phyloP scores from a whole-genome alignment of 139 green algal genomes.

The Chloropicon primus region DNA sequence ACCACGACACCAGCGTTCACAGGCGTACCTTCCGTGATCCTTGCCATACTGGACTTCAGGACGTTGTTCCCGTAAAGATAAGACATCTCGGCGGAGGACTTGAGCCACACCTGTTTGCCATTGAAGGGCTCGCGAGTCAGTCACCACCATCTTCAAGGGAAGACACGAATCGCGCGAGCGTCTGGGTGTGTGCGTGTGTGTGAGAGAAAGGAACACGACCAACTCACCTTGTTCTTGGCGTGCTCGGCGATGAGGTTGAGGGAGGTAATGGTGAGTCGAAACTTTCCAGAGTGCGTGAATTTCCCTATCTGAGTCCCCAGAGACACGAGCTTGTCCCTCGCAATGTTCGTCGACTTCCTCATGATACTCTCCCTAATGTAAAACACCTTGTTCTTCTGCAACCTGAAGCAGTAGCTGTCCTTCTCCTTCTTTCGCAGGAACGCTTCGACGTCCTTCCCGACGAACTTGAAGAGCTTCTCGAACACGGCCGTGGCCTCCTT shows the following conservation, averaged over 20 bases:
- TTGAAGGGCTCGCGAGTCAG: too few species aligned
- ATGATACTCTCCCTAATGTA: slow-evolving; percentile 90
- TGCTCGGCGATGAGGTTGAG: slow-evolving; percentile 80
- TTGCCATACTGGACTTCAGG: slow-evolving; percentile 85
- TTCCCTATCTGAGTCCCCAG: slow-evolving; percentile 89
- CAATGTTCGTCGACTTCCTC: slow-evolving; percentile 71
- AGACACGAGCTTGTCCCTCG: slow-evolving; percentile 73
- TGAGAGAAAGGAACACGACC: too few species aligned
- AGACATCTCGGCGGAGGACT: slow-evolving; percentile 91
- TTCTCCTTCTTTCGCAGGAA: slow-evolving; percentile 64
- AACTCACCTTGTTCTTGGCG: slow-evolving; percentile 87
- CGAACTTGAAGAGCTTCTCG: slow-evolving; percentile 97
- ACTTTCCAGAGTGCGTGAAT: slow-evolving; percentile 93
- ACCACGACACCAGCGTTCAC: slow-evolving; percentile 51
- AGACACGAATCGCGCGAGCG: too few species aligned
- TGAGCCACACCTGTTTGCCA: slow-evolving; percentile 82
- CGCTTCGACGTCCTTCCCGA: slow-evolving; percentile 90
- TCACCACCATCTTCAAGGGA: too few species aligned
- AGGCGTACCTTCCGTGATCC: slow-evolving; percentile 94
- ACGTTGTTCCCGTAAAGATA: slow-evolving; percentile 99
- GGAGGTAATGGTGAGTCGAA: slow-evolving; percentile 74
- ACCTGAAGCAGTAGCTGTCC: slow-evolving; percentile 54
- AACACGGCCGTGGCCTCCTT: slow-evolving; percentile 90
- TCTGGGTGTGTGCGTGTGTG: too few species aligned
- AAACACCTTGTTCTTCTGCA: slow-evolving; percentile 91